Percentiles rank a stretch among this genome's conserved stretches.
Conservation (phyloP, 495 filamentous ascomycete species). For the Neurospora sp. region DNA sequence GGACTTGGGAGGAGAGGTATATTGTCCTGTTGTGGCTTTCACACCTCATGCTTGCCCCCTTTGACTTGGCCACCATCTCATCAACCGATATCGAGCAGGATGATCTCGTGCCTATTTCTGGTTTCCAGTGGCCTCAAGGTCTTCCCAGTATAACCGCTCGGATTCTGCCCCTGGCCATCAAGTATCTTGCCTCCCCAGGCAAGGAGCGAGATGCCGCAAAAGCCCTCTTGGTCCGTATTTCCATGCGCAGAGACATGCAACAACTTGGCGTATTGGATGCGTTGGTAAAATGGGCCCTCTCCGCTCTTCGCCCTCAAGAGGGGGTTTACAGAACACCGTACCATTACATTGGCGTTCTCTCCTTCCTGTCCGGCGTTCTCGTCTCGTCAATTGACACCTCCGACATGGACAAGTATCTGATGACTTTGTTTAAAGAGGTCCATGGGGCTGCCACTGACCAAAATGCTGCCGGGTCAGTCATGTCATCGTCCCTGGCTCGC, state of each 20-base stretch:
- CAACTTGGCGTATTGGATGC: constrained; percentile 55
- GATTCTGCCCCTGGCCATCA: constrained; percentile 59
- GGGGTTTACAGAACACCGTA: constrained; percentile 28
- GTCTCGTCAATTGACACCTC: constrained; percentile 38
- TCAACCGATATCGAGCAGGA: constrained; percentile 38
- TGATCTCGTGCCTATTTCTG: constrained; percentile 19
- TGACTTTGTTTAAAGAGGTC: constrained; percentile 38
- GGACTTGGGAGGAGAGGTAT: constrained; percentile 82
- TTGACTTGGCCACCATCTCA: constrained; percentile 81
- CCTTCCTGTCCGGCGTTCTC: constrained; percentile 66
- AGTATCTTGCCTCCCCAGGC: constrained; percentile 61
- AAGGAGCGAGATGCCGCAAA: constrained; percentile 86
- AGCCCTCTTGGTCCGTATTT: constrained; percentile 66
- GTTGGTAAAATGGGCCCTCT: constrained; percentile 59
- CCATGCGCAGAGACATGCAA: constrained; percentile 83
- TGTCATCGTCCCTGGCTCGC: constrained; percentile 62
- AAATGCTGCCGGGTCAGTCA: constrained; percentile 34
- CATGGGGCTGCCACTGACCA: constrained; percentile 32
- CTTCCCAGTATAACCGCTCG: constrained; percentile 61
- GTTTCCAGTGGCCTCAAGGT: constrained; percentile 37
- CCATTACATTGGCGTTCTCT: constrained; percentile 61
- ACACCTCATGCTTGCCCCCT: constrained; percentile 85
- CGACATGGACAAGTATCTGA: constrained; percentile 40
- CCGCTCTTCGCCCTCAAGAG: constrained; percentile 34
- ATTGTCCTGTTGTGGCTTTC: constrained; percentile 86